Conservation (phyloP, 768 basidiomycete genomes). For the Grammothele lineata region DNA sequence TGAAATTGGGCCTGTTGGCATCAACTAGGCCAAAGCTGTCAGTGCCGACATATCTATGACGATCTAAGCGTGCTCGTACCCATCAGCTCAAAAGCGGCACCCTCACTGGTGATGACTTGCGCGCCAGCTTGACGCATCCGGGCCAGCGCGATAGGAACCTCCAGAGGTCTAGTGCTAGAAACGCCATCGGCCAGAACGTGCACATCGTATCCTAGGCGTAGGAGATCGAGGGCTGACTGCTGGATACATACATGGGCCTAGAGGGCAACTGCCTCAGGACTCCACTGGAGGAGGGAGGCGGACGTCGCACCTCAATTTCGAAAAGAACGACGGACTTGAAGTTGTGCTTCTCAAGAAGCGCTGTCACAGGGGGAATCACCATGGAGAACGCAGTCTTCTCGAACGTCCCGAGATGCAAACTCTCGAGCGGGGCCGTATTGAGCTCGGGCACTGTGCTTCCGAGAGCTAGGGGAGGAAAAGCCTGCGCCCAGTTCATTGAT, state of each 20-base stretch:
- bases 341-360: constrained; percentile 42
- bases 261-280: neutral
- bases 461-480: too few relatives aligned
- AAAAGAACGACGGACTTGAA: constrained; percentile 68
- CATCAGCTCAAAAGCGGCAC: constrained; percentile 73
- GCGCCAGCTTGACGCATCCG: constrained; percentile 72
- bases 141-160: constrained; percentile 71
- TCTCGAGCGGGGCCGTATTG: constrained; percentile 47
- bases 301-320: constrained; percentile 71
- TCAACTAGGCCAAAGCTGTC: too few relatives aligned
- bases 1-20: constrained; percentile 62
- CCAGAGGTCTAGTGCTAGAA: constrained; percentile 75
- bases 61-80: too few relatives aligned
- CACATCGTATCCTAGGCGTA: constrained; percentile 45
- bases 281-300: neutral
- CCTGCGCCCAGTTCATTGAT: too few relatives aligned
- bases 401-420: constrained; percentile 55
- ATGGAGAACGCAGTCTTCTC: constrained; percentile 87
- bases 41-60: too few relatives aligned
- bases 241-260: constrained; percentile 89
- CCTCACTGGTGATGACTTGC: constrained; percentile 76
- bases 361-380: constrained; percentile 63
- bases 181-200: constrained; percentile 83
- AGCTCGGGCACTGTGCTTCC: constrained; percentile 67
- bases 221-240: constrained; percentile 74